These are phyloP conservation scores for Ustilago esculenta DNA, from an alignment of 1,284 basidiomycete species.

Conservation along the genomic window DNA sequence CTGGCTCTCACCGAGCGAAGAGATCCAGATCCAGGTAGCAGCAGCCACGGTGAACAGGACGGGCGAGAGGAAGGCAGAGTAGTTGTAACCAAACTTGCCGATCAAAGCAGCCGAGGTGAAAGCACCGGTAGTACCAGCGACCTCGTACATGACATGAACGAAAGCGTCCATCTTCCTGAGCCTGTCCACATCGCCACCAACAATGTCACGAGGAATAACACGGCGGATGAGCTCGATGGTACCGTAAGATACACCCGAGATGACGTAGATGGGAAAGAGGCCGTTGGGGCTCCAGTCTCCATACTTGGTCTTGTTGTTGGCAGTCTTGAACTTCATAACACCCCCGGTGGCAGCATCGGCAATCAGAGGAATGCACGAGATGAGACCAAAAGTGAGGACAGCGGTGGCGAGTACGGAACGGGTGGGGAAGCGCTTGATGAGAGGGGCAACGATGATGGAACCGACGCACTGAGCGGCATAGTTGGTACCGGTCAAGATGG, in stretches of 20 bases:
- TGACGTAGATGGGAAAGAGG: constrained; percentile 64
- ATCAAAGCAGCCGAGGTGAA: constrained; percentile 67
- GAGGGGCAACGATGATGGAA: constrained; percentile 63
- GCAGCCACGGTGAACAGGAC: constrained; percentile 62
- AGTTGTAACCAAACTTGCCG: constrained; percentile 67
- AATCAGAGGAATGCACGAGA: constrained; percentile 65
- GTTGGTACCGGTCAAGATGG: constrained; percentile 62
- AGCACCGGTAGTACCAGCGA: constrained; percentile 68
- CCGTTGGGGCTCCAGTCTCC: constrained; percentile 65
- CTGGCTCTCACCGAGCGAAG: constrained; percentile 47
- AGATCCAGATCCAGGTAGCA: constrained; percentile 56
- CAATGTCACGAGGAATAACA: constrained; percentile 66
- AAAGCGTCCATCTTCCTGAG: constrained; percentile 68
- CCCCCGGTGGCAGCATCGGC: constrained; percentile 67
- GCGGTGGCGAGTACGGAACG: constrained; percentile 65
- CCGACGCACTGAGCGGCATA: constrained; percentile 64
- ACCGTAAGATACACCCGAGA: constrained; percentile 66
- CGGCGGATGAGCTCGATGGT: constrained; percentile 68
- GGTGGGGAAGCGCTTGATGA: constrained; percentile 67
- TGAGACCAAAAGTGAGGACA: constrained; percentile 65
- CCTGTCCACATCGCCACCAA: constrained; percentile 61
- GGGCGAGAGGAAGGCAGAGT: constrained; percentile 64
- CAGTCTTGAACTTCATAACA: constrained; percentile 51
- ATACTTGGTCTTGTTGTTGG: constrained; percentile 62
- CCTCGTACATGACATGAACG: constrained; percentile 68